phyloP scores from a whole-genome alignment of 139 green algal genomes.

The Pleodorina starrii region DNA sequence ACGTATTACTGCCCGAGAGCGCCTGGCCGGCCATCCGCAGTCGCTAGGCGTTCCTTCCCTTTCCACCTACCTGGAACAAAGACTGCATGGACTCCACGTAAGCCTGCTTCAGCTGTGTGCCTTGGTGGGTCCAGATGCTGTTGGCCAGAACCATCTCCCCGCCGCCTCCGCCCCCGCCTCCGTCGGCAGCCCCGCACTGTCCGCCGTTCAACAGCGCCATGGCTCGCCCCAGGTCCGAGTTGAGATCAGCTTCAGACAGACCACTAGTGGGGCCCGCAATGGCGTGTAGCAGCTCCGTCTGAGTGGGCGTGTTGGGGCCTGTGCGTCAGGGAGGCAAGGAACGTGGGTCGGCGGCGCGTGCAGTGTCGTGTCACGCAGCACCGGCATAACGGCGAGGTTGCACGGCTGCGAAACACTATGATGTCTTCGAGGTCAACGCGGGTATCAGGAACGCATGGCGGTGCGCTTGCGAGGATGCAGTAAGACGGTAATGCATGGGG shows the following conservation, averaged over 20 bases:
- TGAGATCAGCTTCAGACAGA: constrained; percentile 15
- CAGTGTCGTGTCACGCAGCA: too few species aligned
- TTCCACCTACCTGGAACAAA: constrained; percentile 21
- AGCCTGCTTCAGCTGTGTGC: neutral
- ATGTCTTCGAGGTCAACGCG: too few species aligned
- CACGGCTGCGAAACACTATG: too few species aligned
- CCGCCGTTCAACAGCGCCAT: constrained; percentile 9
- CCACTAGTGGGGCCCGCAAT: neutral
- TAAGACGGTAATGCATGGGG: too few species aligned
- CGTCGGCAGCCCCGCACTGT: neutral
- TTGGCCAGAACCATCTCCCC: constrained; percentile 22
- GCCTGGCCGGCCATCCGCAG: too few species aligned
- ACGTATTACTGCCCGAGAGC: too few species aligned
- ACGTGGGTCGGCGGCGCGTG: too few species aligned
- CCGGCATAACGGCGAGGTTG: too few species aligned
- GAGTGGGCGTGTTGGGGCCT: neutral
- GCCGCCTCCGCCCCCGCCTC: neutral
- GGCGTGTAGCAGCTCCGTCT: constrained; percentile 20
- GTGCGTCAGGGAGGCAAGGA: too few species aligned
- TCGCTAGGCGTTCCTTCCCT: too few species aligned
- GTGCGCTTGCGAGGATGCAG: too few species aligned
- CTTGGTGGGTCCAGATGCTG: constrained; percentile 13
- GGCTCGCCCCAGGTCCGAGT: constrained; percentile 18
- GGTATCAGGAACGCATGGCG: too few species aligned
- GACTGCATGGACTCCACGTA: constrained; percentile 19